Conservation (phyloP, 306 rosid species). For the Carpinus viminea region DNA sequence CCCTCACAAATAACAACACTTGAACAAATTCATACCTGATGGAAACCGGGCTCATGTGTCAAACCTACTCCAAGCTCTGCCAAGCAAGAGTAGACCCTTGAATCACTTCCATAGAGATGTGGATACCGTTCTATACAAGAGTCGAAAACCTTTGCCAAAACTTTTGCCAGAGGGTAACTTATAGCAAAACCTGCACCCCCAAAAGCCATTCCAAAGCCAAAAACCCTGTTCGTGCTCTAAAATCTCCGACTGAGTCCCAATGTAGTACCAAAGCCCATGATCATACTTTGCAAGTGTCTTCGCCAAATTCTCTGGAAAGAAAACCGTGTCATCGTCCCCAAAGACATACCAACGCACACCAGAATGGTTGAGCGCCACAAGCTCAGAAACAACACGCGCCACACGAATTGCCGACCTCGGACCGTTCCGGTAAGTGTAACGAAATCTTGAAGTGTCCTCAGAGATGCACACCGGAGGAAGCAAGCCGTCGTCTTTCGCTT, state of each 20-base stretch:
- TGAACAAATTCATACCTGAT: constrained; percentile 55
- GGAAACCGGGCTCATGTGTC: constrained; percentile 86
- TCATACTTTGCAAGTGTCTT: constrained; percentile 86
- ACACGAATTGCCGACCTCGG: constrained; percentile 61
- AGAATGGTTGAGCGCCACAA: constrained; percentile 52
- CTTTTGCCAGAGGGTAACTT: constrained; percentile 63
- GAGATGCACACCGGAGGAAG: constrained; percentile 74
- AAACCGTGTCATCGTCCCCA: constrained; percentile 87
- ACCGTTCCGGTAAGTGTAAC: constrained; percentile 59
- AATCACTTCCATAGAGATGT: constrained; percentile 89
- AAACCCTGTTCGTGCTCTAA: constrained; percentile 58
- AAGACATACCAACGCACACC: constrained; percentile 88
- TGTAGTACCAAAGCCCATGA: constrained; percentile 74
- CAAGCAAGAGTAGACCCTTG: constrained; percentile 70
- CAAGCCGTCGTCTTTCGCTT: constrained; percentile 34
- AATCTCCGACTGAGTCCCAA: constrained; percentile 80
- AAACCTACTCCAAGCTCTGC: constrained; percentile 86
- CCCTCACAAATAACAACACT: not conserved
- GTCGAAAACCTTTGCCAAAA: constrained; percentile 69
- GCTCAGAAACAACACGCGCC: constrained; percentile 77
- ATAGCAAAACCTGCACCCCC: constrained; percentile 94
- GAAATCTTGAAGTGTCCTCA: constrained; percentile 67
- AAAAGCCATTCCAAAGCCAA: constrained; percentile 80
- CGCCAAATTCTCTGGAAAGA: constrained; percentile 75
- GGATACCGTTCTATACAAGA: constrained; percentile 78